These are phyloP conservation scores for Selenicereus undatus DNA, from an alignment of 148 eudicot species.

Conservation along the genomic window DNA sequence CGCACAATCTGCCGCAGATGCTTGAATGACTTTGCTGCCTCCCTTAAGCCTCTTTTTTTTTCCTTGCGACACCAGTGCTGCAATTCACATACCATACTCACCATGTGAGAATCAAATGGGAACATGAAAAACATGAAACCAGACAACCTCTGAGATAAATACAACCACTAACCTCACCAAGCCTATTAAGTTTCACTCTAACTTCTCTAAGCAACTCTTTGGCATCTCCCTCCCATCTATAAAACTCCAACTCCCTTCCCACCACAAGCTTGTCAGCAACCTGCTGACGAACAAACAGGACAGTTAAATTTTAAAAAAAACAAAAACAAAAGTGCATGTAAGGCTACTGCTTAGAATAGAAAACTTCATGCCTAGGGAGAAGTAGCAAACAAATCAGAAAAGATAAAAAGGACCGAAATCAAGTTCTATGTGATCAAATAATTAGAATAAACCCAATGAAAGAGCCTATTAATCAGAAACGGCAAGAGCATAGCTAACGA, in stretches of 20 bases:
- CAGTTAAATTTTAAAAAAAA: background rate
- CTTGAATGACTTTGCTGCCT: conserved; percentile 71
- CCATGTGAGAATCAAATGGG: background rate
- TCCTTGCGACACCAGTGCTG: conserved; percentile 94
- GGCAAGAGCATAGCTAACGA: background rate
- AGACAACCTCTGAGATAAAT: conserved; percentile 10
- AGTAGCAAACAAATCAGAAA: background rate
- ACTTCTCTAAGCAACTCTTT: conserved; percentile 61
- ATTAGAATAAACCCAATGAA: background rate
- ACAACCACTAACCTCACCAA: conserved; percentile 54
- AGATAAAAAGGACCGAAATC: background rate
- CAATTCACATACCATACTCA: conserved; percentile 19
- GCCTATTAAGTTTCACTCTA: conserved; percentile 66
- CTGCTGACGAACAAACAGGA: conserved; percentile 27
- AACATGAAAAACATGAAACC: background rate
- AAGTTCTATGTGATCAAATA: background rate
- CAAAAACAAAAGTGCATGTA: too few species aligned
- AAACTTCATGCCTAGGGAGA: background rate
- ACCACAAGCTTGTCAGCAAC: conserved; percentile 60
- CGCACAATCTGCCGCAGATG: conserved; percentile 80
- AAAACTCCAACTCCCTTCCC: conserved; percentile 64
- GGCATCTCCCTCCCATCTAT: conserved; percentile 67
- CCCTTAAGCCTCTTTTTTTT: conserved; percentile 80
- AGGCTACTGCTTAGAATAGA: background rate
- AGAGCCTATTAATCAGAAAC: background rate